Evolutionary conservation across 768 basidiomycete genomes (phyloP).

Genomic region (Boletus insuetus): DNA sequence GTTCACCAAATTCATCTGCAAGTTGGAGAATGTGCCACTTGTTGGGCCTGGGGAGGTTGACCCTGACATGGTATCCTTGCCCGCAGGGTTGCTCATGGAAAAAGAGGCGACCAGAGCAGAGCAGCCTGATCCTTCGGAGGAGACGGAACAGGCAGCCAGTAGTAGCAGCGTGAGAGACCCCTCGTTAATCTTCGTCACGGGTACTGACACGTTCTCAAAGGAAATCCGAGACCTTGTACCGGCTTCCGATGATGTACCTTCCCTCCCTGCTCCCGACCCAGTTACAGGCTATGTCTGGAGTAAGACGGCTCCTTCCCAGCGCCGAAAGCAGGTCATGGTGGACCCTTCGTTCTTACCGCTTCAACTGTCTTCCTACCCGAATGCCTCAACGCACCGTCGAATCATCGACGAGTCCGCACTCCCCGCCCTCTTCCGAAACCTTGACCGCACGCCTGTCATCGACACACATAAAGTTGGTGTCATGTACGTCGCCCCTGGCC

Average conservation of each 20-base stretch:
- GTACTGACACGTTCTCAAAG: slow-evolving; percentile 15
- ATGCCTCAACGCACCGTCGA: slow-evolving; percentile 37
- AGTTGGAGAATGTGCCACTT: slow-evolving; percentile 86
- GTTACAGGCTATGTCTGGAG: slow-evolving; percentile 90
- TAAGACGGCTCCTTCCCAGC: slow-evolving; percentile 79
- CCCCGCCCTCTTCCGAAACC: slow-evolving; percentile 55
- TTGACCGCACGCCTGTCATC: slow-evolving; percentile 89
- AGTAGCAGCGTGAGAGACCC: slow-evolving; percentile 8
- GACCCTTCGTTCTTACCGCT: slow-evolving; percentile 85
- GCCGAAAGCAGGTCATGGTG: slow-evolving; percentile 80
- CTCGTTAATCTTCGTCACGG: not conserved
- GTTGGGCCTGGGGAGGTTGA: slow-evolving; percentile 82
- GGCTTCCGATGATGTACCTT: slow-evolving; percentile 2
- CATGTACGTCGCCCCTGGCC: slow-evolving; percentile 92
- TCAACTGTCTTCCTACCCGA: slow-evolving; percentile 79
- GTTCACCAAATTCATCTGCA: slow-evolving; percentile 77
- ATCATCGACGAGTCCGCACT: slow-evolving; percentile 55
- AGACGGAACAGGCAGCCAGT: slow-evolving; percentile 2
- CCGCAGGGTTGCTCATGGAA: slow-evolving; percentile 73
- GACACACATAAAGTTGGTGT: slow-evolving; percentile 97
- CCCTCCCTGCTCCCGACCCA: slow-evolving; percentile 56
- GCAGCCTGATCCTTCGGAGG: slow-evolving; percentile 27
- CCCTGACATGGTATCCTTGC: slow-evolving; percentile 70
- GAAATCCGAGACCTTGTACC: slow-evolving; percentile 19
- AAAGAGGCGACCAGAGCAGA: slow-evolving; percentile 41